Evolutionary conservation across 331 rosid genomes (phyloP).

Genomic region (Stylosanthes scabra): DNA sequence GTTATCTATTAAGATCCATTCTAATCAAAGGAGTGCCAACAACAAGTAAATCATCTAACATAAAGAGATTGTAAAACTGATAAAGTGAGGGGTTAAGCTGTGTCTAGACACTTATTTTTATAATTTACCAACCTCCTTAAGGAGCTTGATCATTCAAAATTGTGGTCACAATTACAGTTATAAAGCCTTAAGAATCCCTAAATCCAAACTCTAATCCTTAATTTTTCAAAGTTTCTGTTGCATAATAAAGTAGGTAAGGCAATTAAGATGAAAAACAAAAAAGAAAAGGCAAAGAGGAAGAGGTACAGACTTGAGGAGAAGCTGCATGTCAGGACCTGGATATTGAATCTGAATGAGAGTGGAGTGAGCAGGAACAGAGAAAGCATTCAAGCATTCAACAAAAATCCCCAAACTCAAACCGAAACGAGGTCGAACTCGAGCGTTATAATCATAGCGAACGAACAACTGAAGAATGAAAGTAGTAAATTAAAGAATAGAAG

Average conservation of each 20-base stretch:
- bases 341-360: slow-evolving; percentile 73
- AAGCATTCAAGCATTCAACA: slow-evolving; percentile 86
- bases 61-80: too few species aligned
- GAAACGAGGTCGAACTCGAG: slow-evolving; percentile 82
- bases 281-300: background rate
- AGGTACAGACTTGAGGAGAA: slow-evolving; percentile 77
- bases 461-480: slow-evolving; percentile 56
- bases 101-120: too few species aligned
- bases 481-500: background rate
- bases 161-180: too few species aligned
- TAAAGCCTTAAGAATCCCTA: background rate
- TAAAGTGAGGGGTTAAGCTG: too few species aligned
- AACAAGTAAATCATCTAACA: background rate
- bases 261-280: background rate
- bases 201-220: background rate
- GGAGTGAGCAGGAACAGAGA: slow-evolving; percentile 76
- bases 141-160: too few species aligned
- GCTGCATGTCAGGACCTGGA: slow-evolving; percentile 97
- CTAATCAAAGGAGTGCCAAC: background rate
- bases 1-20: background rate
- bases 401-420: slow-evolving; percentile 89
- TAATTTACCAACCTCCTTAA: too few species aligned
- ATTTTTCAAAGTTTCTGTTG: too few species aligned
- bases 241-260: background rate
- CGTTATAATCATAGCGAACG: slow-evolving; percentile 73